A percentile compares a stretch with the other conserved stretches of the same genome.
These are phyloP conservation scores for Calonectria pteridis DNA, from an alignment of 2,329 filamentous ascomycete species.

Conservation along the genomic window DNA sequence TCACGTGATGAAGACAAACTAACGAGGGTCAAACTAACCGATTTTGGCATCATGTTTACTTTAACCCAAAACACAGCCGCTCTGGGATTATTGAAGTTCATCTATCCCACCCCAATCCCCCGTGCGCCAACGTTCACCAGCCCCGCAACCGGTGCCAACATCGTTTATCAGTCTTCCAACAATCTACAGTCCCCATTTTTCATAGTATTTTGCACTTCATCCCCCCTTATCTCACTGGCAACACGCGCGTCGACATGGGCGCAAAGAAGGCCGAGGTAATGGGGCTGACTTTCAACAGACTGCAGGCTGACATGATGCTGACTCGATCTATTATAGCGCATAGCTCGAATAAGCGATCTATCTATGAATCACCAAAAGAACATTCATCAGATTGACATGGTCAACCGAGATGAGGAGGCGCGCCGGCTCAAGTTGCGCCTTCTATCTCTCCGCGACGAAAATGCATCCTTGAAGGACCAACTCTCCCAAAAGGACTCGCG, in stretches of 20 bases:
- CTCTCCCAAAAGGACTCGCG: slow-evolving; percentile 71
- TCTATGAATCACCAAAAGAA: slow-evolving; percentile 79
- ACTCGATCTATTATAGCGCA: slow-evolving; percentile 52
- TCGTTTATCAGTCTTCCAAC: slow-evolving; percentile 5
- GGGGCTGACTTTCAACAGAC: not conserved
- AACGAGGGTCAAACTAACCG: slow-evolving; percentile 32
- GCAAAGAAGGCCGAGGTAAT: slow-evolving; percentile 45
- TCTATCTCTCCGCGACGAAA: slow-evolving; percentile 81
- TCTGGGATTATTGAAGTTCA: not conserved
- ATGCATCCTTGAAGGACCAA: slow-evolving; percentile 74
- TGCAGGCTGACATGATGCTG: slow-evolving; percentile 29
- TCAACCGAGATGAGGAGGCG: slow-evolving; percentile 80
- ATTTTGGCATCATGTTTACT: slow-evolving; percentile 50
- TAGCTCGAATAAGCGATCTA: slow-evolving; percentile 64
- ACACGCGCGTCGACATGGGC: slow-evolving; percentile 39
- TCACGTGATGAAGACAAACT: slow-evolving; percentile 27
- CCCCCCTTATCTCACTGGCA: not conserved
- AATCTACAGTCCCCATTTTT: not conserved
- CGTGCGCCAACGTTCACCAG: slow-evolving; percentile 22
- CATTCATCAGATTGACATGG: slow-evolving; percentile 73
- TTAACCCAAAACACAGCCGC: slow-evolving; percentile 43
- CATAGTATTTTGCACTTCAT: not conserved
- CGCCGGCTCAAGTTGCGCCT: slow-evolving; percentile 77
- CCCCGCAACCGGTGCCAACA: slow-evolving; percentile 16
- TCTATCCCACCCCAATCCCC: slow-evolving; percentile 35